Base-by-base conservation (phyloP, 345 rosid genomes). In the Lepidium africanum region DNA sequence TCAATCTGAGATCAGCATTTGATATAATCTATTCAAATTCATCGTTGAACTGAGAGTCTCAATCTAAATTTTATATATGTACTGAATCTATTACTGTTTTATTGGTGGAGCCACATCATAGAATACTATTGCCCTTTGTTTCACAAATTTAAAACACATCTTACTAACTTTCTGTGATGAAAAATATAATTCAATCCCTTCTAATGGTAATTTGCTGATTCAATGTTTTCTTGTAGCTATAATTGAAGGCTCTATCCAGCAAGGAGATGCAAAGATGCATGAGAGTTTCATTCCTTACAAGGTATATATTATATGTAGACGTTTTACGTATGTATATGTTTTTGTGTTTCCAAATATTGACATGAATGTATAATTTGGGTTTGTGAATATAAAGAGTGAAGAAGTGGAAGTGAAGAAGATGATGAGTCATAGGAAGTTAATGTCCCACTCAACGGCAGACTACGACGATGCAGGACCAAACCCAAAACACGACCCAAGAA, bases 391-490 rank as follows among this genome's bases (percentile, higher is more conserved):
- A 19, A 51, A 75, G 75, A 63, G 40, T 23, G 56, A n/a, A 15
- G 61, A 57, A 13, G 10, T 52, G 55, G 36, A 42, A 50, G 42
- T 25, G 68, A 56, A 55, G 47, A 64, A 41, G 67, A 63, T 69
- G 27, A 25, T 25, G 70, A 41, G 55, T 33, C 47, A 69, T 32
- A 86, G 92, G 90, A 87, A 86, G 84, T 67, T 85, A 40, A 58
- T 90, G 86, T 6, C 65, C 39, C 79, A 79, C 42, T 74, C 74
- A 14, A 70, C 78, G 54, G 39, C 76, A 27, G 92, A 88, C 65
- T 88, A 85, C 65, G 92, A 80, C 47, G 85, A 84, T 9, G 65
- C 85, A 25, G 87, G 93, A 25, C 64, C 96, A 10, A 89, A 85
- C 74, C 70, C 75, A 15, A 89, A 58, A 69, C 96, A 89, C 45